Base-by-base conservation (phyloP, 108 stramenopile genomes). In the Epipyxis sp. region DNA sequence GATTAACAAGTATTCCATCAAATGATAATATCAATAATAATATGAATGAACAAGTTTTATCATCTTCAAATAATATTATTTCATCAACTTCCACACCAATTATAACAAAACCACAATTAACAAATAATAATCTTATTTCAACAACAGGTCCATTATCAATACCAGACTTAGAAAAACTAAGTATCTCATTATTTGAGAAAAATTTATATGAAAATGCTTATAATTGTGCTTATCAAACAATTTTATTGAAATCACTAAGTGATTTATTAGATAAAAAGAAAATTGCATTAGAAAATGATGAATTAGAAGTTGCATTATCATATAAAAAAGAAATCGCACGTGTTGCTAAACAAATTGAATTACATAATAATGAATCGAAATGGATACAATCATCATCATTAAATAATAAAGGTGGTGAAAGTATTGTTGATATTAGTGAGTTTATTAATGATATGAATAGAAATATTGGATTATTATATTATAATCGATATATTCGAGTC, bases 141-240 rank as follows among this genome's bases (percentile, higher is more conserved):
- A 50, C 46, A 13, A 6, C 46, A 13, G 20, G 20, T 6, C 46
- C 61, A 16, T 32, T 65, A 10, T 6, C 13, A 3, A 3, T 37
- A 3, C 35, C 61, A 10, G 61, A 65, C 30, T 25, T 65, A 32
- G 61, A 65, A 25, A 37, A 16, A 3, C 61, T 65, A 16, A 6
- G 6, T 16, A 65, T 32, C 34, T 10, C 35, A 65, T 37, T 65
- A 29, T 16, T 32, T 10, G 34, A 65, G 61, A 65, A 25, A 32
- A 16, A 25, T 65, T 32, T 65, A 3, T 65, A 65, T 37, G 25
- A 65, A 32, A 3, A 65, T 35, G 61, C 61, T 37, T 65, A 65
- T 37, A 32, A 16, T 37, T 65, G 61, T 65, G 61, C 61, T 3
- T 32, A 65, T 10, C 61, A 65, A 25, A 37, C 25, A 3, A 13